Evolutionary conservation across 352 stramenopile species (phyloP).

Genomic region (Proteromonas lacertae): DNA sequence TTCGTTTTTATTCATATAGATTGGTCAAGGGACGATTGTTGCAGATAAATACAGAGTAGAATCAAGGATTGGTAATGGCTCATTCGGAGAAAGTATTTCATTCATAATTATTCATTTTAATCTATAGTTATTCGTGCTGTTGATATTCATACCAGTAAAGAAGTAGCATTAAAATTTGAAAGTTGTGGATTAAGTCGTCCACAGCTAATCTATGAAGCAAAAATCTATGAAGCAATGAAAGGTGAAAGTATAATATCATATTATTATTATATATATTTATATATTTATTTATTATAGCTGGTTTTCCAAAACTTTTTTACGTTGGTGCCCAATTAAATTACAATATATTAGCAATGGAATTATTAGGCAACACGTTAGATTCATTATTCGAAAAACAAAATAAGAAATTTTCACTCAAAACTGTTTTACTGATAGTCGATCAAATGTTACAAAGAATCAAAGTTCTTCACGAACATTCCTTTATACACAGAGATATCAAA

Average conservation of each 20-base stretch:
- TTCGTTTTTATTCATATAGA: no score
- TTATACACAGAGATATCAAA: slow-evolving; percentile 49
- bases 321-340: slow-evolving; percentile 33
- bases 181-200: slow-evolving; percentile 38
- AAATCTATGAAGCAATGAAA: slow-evolving; percentile 58
- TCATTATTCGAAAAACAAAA: slow-evolving; percentile 14
- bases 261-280: neutral
- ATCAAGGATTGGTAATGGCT: slow-evolving; percentile 8
- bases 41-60: slow-evolving; percentile 12
- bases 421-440: slow-evolving; percentile 60
- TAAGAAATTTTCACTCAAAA: slow-evolving; percentile 54
- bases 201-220: slow-evolving; percentile 55
- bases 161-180: slow-evolving; percentile 66
- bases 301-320: slow-evolving; percentile 6
- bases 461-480: slow-evolving; percentile 33
- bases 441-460: slow-evolving; percentile 37
- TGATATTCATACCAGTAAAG: slow-evolving; percentile 21
- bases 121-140: no score
- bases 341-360: slow-evolving; percentile 41
- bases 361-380: slow-evolving; percentile 29
- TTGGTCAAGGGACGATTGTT: no score
- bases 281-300: slow-evolving; percentile 17
- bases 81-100: slow-evolving; percentile 14
- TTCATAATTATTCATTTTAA: no score
- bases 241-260: slow-evolving; percentile 13